These are phyloP conservation scores for Grosmannia huntii DNA, from an alignment of 2,329 filamentous ascomycete species.

Conservation along the genomic window DNA sequence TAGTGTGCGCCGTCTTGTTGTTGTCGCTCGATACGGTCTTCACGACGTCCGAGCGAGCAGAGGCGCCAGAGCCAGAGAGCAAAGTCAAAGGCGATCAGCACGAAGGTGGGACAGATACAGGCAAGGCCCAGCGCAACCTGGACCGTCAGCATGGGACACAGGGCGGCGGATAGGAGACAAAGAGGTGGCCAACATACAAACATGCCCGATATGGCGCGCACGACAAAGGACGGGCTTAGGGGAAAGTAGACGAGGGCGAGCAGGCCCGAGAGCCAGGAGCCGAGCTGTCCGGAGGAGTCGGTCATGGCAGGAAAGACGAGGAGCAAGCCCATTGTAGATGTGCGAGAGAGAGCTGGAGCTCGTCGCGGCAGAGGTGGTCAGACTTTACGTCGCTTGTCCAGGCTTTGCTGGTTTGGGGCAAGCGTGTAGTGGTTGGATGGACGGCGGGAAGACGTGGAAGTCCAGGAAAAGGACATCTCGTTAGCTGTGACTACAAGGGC, in stretches of 20 bases:
- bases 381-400: not conserved
- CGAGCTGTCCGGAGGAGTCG: constrained; percentile 3
- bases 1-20: not conserved
- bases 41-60: constrained; percentile 13
- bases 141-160: not conserved
- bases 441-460: not conserved
- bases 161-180: not conserved
- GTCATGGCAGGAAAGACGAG: constrained; percentile 3
- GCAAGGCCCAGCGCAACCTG: constrained; percentile 30
- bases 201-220: constrained; percentile 11
- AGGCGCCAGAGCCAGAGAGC: constrained; percentile 40
- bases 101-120: constrained; percentile 31
- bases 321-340: not conserved
- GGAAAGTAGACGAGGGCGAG: constrained; percentile 10
- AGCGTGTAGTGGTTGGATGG: not conserved
- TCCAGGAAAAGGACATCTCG: too few species aligned
- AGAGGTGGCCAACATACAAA: constrained; percentile 7
- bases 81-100: constrained; percentile 38
- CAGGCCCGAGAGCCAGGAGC: constrained; percentile 6
- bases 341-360: not conserved
- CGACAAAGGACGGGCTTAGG: constrained; percentile 2
- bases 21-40: constrained; percentile 1
- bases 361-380: not conserved
- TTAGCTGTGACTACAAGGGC: not conserved
- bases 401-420: not conserved